phyloP scores from a whole-genome alignment of 768 basidiomycete genomes.

The Plicaturopsis crispa region DNA sequence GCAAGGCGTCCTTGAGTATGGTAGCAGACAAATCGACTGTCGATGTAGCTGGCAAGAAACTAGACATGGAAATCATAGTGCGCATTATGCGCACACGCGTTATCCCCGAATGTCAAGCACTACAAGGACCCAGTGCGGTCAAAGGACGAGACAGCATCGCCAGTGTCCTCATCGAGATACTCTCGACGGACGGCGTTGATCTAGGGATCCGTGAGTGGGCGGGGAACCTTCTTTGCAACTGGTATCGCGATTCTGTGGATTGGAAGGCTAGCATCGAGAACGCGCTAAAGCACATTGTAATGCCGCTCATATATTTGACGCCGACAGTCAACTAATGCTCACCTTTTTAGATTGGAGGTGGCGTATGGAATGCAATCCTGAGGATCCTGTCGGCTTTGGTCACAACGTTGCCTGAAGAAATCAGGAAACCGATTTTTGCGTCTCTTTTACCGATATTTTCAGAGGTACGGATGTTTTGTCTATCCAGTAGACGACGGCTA shows the following conservation, averaged over 20 bases:
- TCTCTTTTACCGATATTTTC: constrained; percentile 12
- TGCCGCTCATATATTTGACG: constrained; percentile 9
- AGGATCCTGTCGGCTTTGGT: constrained; percentile 34
- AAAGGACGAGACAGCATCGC: constrained; percentile 33
- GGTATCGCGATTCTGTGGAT: constrained; percentile 29
- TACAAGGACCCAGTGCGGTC: constrained; percentile 21
- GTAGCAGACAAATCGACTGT: constrained; percentile 15
- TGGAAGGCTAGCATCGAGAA: constrained; percentile 38
- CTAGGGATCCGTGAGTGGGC: constrained; percentile 23
- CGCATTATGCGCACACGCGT: constrained; percentile 35
- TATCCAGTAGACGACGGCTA: too few species aligned
- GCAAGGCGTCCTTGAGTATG: constrained; percentile 22
- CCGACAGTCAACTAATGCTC: constrained; percentile 3
- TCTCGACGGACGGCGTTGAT: constrained; percentile 18
- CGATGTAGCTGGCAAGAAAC: constrained; percentile 10
- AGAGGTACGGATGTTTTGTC: neutral
- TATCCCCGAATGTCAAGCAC: constrained; percentile 38
- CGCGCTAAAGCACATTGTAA: constrained; percentile 33
- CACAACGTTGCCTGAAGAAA: constrained; percentile 37
- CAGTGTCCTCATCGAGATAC: constrained; percentile 33
- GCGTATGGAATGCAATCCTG: constrained; percentile 35
- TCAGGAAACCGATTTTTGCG: constrained; percentile 31
- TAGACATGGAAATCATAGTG: constrained; percentile 26
- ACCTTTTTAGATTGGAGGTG: constrained; percentile 24
- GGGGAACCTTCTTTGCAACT: constrained; percentile 22